Evolutionary conservation across 2,329 filamentous ascomycete genomes (phyloP).

Genomic region (Penicillium hesseltinei): DNA sequence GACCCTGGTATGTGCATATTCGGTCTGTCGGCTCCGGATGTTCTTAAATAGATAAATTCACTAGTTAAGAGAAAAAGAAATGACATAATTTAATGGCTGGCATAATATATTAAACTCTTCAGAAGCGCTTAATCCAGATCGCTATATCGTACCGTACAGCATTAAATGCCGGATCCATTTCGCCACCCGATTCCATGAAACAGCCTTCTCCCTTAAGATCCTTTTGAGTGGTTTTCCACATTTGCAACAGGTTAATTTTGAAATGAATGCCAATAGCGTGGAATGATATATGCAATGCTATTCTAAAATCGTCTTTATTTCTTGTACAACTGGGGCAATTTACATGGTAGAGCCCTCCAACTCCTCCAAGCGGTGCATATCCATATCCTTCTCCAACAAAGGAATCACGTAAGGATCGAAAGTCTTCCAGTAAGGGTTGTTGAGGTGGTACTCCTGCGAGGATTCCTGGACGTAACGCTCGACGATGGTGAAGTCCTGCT

Average conservation of each 20-base stretch:
- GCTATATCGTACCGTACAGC: background rate
- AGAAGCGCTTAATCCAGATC: background rate
- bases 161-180: background rate
- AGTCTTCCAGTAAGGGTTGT: constrained; percentile 73
- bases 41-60: background rate
- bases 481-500: constrained; percentile 70
- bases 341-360: constrained; percentile 44
- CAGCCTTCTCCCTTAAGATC: too few species aligned
- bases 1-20: background rate
- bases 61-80: too few species aligned
- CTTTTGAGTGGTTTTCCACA: too few species aligned
- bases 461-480: constrained; percentile 68
- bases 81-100: background rate
- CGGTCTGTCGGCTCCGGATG: background rate
- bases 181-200: background rate
- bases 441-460: constrained; percentile 60
- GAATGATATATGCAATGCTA: background rate
- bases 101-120: background rate
- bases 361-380: constrained; percentile 66
- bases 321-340: background rate
- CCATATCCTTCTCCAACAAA: constrained; percentile 66
- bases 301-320: background rate
- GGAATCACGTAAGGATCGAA: constrained; percentile 73
- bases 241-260: background rate
- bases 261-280: background rate